Evolutionary conservation across 176 grass and related monocot genomes (phyloP).

Genomic region (Oropetium thomaeum): DNA sequence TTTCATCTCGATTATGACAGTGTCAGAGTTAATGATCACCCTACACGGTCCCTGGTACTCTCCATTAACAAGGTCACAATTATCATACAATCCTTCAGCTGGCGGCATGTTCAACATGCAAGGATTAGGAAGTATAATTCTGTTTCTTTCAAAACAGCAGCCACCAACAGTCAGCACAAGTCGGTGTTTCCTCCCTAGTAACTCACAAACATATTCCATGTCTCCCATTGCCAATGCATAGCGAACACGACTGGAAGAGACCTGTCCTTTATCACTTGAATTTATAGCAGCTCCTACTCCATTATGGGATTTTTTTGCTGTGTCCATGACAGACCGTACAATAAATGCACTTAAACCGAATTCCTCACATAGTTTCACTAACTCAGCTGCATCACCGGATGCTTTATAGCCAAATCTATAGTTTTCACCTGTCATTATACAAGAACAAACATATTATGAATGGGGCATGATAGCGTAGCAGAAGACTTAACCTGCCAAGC

Average conservation of each 20-base stretch:
- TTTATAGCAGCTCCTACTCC: slow-evolving; percentile 43
- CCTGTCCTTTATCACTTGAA: slow-evolving; percentile 79
- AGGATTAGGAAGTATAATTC: slow-evolving; percentile 42
- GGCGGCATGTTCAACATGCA: slow-evolving; percentile 81
- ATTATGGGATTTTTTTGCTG: slow-evolving; percentile 43
- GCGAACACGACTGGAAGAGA: slow-evolving; percentile 83
- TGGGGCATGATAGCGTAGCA: not conserved
- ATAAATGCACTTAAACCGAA: slow-evolving; percentile 54
- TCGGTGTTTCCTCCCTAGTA: slow-evolving; percentile 85
- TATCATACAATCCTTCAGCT: slow-evolving; percentile 46
- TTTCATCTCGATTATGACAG: slow-evolving; percentile 48
- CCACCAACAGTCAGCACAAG: slow-evolving; percentile 53
- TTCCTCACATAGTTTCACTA: slow-evolving; percentile 51
- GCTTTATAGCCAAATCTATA: slow-evolving; percentile 99
- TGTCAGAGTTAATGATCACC: slow-evolving; percentile 45
- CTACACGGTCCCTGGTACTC: slow-evolving; percentile 45
- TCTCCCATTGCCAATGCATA: slow-evolving; percentile 68
- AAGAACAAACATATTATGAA: slow-evolving; percentile 26
- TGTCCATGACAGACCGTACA: slow-evolving; percentile 52
- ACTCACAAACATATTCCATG: slow-evolving; percentile 66
- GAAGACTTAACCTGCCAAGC: slow-evolving; percentile 13
- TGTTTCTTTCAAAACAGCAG: slow-evolving; percentile 33
- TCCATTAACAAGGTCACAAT: slow-evolving; percentile 51
- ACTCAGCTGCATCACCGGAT: slow-evolving; percentile 74
- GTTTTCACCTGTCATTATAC: slow-evolving; percentile 70